Evolutionary conservation across 345 rosid genomes (phyloP), one percentile per base, ranked within the genome.

Genomic region (Eucalyptus sp.): DNA sequence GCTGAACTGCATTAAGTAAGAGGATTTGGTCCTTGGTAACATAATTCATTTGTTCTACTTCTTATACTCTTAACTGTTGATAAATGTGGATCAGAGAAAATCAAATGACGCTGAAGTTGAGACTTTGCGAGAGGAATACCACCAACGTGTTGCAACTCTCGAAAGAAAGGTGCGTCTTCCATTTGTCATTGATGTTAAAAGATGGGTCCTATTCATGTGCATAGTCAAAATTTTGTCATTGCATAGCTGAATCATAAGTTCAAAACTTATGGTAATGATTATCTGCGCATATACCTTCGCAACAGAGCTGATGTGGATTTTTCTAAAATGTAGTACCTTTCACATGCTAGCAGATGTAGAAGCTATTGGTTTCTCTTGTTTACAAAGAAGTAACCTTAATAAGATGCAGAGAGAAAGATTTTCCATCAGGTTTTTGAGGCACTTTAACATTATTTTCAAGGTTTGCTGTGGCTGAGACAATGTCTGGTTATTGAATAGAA

Each of bases 111-210:
- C 98, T 11, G 99, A 98, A 94, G 92, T 98, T 84, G 99, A 98
- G 92, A 94, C 99, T 88, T 92, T 98, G 93, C 94, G 98, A 89
- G 99, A 97, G 93, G 99, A 97, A 93, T 97, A 96, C 92, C 99
- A 97, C 94, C 99, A 98, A 93, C 95, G 99, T 93, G 96, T 97
- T 93, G 95, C 98, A 76, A 93, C 95, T 87, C 97, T 98, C 86
- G 99, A 98, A 94, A 97, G 99, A 89, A 97, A 96, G 99, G 99
- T 96, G 88, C 64, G 68, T 88, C n/a, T 84, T 54, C 86, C 54
- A 49, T 49, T 37, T 76, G 48, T 41, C 8, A 25, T 50, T 15
- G 46, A 50, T 51, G 64, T 31, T 50, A 86, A n/a, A 86, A 6
- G 44, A 76, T 76, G 46, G 83, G 83, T 37, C 24, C 27, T 76